These are phyloP conservation scores for Phyllosticta citriasiana DNA, from an alignment of 2,329 filamentous ascomycete genomes.

Conservation along the genomic window DNA sequence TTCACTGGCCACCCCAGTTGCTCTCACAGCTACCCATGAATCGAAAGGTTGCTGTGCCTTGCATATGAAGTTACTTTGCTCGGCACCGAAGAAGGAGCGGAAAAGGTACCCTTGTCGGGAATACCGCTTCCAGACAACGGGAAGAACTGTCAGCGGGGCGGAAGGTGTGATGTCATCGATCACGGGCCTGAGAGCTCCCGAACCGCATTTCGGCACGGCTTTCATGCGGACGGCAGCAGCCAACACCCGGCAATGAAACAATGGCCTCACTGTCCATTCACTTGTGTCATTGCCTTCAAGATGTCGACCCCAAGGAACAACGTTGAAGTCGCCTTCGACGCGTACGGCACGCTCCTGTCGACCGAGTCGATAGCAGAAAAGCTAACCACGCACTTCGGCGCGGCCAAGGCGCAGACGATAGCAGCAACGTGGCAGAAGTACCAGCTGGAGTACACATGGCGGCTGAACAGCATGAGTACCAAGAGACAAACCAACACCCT, in stretches of 20 bases:
- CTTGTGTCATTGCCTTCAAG: not conserved
- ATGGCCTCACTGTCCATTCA: not conserved
- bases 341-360: constrained; percentile 66
- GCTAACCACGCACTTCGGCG: constrained; percentile 47
- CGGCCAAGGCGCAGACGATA: constrained; percentile 47
- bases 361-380: constrained; percentile 57
- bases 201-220: no score
- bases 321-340: constrained; percentile 58
- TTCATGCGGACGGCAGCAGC: no score
- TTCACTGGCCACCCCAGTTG: not conserved
- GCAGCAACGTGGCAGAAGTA: constrained; percentile 56
- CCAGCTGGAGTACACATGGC: constrained; percentile 71
- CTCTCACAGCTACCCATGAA: not conserved
- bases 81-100: not conserved
- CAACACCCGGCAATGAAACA: not conserved
- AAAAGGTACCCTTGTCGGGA: not conserved
- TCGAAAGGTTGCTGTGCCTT: not conserved
- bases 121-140: not conserved
- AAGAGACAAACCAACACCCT: not conserved
- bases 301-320: constrained; percentile 46
- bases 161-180: not conserved
- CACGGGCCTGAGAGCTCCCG: not conserved
- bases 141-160: not conserved
- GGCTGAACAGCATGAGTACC: constrained; percentile 64
- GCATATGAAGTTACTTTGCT: not conserved